Evolutionary conservation across 306 rosid species (phyloP), one percentile per base, ranked within the genome.

Genomic region (Argentina anserina): DNA sequence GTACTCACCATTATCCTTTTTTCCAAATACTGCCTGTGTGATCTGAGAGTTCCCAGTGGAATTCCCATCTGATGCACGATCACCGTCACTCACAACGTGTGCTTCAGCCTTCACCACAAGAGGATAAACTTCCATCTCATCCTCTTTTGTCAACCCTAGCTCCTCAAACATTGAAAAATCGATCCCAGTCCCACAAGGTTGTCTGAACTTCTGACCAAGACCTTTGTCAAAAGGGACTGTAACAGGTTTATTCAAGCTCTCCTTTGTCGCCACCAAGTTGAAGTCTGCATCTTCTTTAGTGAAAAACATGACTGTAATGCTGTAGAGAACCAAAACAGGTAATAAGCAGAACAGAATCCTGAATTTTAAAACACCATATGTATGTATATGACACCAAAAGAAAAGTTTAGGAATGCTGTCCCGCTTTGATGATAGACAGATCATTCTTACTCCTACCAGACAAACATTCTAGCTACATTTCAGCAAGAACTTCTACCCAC

Each of bases 21-120:
- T 82, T 28, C 76, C 82, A 45, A 85, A 82, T 46, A 74, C 81
- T 21, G 86, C 84, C 73, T 76, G 80, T 15, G 89, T 85, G 75
- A 85, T 75, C 74, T 77, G 89, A 62, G 82, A 82, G 70, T 82
- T 82, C 46, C 72, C 46, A 26, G 53, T 8, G 2, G 78, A 79
- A 52, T 26, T 71, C 71, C 75, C 79, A 14, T 49, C 76, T 17
- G 58, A 33, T 75, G 77, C 86, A 11, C 25, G 34, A 17, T 75
- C 69, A 5, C 71, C 75, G 7, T 31, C 47, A 66, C 50, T 76
- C 53, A 62, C 36, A 2, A 76, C 55, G 2, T 17, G 68, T 62
- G 83, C 66, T 67, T 85, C 81, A 39, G 89, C 86, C 85, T 82
- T 82, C 81, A 85, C 56, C 77, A 69, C 79, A 62, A 85, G 86